Percentiles rank a stretch among this genome's conserved stretches.
Conservation (phyloP, 2,329 filamentous ascomycete genomes). For the Hypoxylon sp. region DNA sequence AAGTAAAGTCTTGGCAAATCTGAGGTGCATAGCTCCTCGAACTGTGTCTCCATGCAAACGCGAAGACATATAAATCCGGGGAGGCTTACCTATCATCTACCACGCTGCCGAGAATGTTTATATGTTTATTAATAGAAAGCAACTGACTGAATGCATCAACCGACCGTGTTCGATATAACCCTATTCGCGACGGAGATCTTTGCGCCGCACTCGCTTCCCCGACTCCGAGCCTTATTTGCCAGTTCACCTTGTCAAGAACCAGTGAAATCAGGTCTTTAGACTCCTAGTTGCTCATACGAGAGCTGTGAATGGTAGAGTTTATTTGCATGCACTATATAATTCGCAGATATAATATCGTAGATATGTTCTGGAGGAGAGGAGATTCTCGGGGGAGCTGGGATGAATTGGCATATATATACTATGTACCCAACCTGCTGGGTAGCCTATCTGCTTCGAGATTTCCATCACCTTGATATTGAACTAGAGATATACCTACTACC, state of each 20-base stretch:
- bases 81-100: neutral
- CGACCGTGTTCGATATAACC: constrained; percentile 3
- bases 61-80: constrained; percentile 27
- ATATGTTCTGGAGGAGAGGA: constrained; percentile 9
- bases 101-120: constrained; percentile 4
- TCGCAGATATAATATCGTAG: constrained; percentile 9
- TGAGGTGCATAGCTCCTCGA: neutral
- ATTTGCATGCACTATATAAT: constrained; percentile 13
- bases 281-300: neutral
- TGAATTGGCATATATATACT: constrained; percentile 20
- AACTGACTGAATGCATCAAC: too few species aligned
- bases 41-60: neutral
- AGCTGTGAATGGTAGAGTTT: constrained; percentile 2
- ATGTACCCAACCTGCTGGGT: neutral
- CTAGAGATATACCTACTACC: neutral
- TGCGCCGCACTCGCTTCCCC: constrained; percentile 21
- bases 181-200: constrained; percentile 22
- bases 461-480: neutral
- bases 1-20: constrained; percentile 6
- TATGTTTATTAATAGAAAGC: constrained; percentile 15
- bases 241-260: neutral
- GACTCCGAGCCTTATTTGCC: constrained; percentile 16
- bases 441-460: neutral
- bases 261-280: constrained; percentile 7
- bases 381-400: neutral